Base-by-base conservation (phyloP, 345 rosid genomes). In the Eucalyptus cloeziana region DNA sequence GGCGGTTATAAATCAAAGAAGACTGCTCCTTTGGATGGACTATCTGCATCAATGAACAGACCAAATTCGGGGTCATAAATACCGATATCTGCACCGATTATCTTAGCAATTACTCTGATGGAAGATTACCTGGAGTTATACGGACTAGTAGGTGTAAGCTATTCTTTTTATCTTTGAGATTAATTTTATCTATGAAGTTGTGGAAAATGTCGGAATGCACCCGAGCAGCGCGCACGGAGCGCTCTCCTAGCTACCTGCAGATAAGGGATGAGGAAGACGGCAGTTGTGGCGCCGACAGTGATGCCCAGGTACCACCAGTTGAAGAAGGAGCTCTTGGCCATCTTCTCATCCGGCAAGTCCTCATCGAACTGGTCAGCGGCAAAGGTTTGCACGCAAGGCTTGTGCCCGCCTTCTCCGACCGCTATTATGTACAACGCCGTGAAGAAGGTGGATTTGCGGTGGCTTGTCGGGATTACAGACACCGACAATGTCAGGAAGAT, bases 341-440 rank as follows among this genome's bases (percentile, higher is more conserved):
- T 94, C 89, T 94, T 96, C 91, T 95, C 99, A 88, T 93, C 90
- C 6, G 94, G 92, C 30, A 87, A 86, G 12, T 91, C 90, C 64
- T 97, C 99, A 19, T 96, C 94, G 79, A 97, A 97, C 80, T 97
- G 99, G 79, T 97, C 99, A 4, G 99, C 99, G 5, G 99, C 99
- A 13, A 97, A 97, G 15, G 99, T 96, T 92, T 96, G 98, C 21
- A 95, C 97, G 67, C 99, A 96, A 2, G 99, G 99, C 93, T 94
- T 96, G 89, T 97, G 99, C 14, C 99, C 99, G 21, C 99, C 98
- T 92, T 96, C 99, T 43, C 99, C 99, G 4, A 96, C 86, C 10
- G 98, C 94, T 89, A 97, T 51, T 54, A 96, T 91, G 86, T 96
- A 97, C 64, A 97, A 93, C 15, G 97, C 96, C 86, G 69, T 67